Base-by-base conservation (phyloP, 1,139 yeast genomes). In the Kurtzmaniella quercitrusa region DNA sequence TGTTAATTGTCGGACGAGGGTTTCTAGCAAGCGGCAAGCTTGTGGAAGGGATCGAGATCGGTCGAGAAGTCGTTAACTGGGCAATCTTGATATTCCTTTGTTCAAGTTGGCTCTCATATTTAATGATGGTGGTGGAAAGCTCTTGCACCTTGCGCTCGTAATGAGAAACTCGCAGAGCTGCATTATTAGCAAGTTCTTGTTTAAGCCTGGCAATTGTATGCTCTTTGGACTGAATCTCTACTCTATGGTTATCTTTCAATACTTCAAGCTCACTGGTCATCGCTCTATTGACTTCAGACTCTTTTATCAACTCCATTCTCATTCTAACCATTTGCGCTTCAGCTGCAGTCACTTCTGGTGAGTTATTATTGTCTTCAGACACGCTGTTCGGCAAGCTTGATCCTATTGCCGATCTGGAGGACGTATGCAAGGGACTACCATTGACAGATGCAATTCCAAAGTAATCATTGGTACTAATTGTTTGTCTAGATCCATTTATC, bases 41-140 rank as follows among this genome's bases (percentile, higher is more conserved):
- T 6, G 49, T 40, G 15, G 45, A 49, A 1, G 77, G 75, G 17
- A 74, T 74, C 8, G 68, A 62, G 17, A 75, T 72, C 0, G 79
- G 79, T 45, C 61, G 65, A 1, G 78, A 63, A 0, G 72, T 59
- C 2, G 72, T 62, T 23, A 73, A 48, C 45, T 66, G 70, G 7
- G 65, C 52, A 3, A 74, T 61, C 37, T 58, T 57, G 1, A 62
- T 48, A 42, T 73, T 72, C 49, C 68, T 70, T 39, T 68, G 72
- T 39, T 69, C 73, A 1, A 75, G 49, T 16, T 68, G 48, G 2
- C 56, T 54, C 51, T 72, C 77, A 48, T 62, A 71, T 48, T 60
- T 65, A 16, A 61, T 46, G 1, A 70, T 51, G 1, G 59, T 57
- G 2, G 65, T 52, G 2, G 60, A 49, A 18, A 69, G 49, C 38